A percentile compares a stretch with the other conserved stretches of the same genome.
Conservation (phyloP, 164 flowering plant genomes). For the Piper longum region DNA sequence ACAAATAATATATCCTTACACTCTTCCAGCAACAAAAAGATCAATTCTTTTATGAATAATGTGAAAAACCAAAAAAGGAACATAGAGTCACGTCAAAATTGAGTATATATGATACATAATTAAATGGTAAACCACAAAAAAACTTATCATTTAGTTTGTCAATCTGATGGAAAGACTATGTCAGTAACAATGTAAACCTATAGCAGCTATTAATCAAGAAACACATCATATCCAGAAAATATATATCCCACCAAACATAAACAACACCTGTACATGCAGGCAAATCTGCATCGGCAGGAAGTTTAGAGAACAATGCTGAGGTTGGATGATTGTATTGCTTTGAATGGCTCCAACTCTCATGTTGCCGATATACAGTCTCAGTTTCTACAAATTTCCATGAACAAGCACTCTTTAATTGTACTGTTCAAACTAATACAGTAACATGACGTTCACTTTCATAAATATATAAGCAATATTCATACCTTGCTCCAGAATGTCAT, state of each 20-base stretch:
- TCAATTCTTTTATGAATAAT: background rate
- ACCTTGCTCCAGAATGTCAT: conserved; percentile 72
- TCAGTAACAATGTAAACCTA: background rate
- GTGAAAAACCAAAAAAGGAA: background rate
- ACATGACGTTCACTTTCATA: background rate
- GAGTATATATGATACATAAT: background rate
- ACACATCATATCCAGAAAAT: background rate
- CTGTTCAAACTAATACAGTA: background rate
- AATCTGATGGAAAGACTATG: too few relatives aligned
- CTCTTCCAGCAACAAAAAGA: background rate
- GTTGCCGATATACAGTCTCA: conserved; percentile 28
- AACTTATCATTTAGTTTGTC: background rate
- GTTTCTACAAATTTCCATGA: conserved; percentile 28
- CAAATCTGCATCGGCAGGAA: conserved; percentile 73
- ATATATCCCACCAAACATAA: background rate
- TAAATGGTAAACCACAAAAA: background rate
- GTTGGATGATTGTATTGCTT: conserved; percentile 29
- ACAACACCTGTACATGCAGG: conserved; percentile 70
- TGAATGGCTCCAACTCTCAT: conserved; percentile 42
- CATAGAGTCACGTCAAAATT: background rate
- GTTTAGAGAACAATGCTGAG: conserved; percentile 55
- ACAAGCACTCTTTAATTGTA: background rate
- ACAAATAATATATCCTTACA: background rate
- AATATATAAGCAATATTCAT: conserved; percentile 4
- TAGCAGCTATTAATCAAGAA: background rate